These are phyloP conservation scores for Priceomyces castillae DNA, from an alignment of 805 yeast genomes.

Conservation along the genomic window DNA sequence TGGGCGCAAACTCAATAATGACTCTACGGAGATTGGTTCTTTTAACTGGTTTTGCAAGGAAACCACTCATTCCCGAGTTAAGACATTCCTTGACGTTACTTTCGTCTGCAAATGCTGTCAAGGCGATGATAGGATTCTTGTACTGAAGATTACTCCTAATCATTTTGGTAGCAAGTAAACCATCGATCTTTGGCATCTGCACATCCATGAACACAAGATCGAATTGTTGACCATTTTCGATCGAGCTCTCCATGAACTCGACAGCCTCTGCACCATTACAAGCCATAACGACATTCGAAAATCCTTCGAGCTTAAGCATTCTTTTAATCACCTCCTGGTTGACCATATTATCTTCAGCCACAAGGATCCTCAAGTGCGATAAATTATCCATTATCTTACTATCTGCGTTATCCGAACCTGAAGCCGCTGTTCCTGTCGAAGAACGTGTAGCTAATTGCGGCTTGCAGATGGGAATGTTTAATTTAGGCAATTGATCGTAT, in stretches of 20 bases:
- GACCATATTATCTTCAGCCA: conserved; percentile 92
- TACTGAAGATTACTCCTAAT: conserved; percentile 64
- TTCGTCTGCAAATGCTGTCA: conserved; percentile 94
- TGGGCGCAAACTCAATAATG: conserved; percentile 45
- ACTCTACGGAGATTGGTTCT: conserved; percentile 64
- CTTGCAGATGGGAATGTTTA: conserved; percentile 19
- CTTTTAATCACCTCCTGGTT: conserved; percentile 92
- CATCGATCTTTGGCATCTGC: conserved; percentile 95
- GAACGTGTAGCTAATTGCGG: conserved; percentile 46
- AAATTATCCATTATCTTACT: conserved; percentile 24
- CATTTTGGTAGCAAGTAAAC: conserved; percentile 74
- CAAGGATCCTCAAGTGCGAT: conserved; percentile 53
- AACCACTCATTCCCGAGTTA: conserved; percentile 90
- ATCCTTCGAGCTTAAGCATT: conserved; percentile 84
- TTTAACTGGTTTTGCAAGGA: conserved; percentile 83
- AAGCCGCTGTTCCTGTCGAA: conserved; percentile 53
- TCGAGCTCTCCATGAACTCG: conserved; percentile 53
- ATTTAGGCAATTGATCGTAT: background rate
- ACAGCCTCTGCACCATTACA: conserved; percentile 91
- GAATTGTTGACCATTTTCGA: conserved; percentile 41
- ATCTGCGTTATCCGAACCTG: conserved; percentile 18
- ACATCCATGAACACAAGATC: conserved; percentile 94
- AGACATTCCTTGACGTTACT: conserved; percentile 83
- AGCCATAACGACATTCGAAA: conserved; percentile 68
- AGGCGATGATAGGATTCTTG: conserved; percentile 79